Base-by-base conservation (phyloP, 2,329 filamentous ascomycete species). In the Intubia oerlemansii region DNA sequence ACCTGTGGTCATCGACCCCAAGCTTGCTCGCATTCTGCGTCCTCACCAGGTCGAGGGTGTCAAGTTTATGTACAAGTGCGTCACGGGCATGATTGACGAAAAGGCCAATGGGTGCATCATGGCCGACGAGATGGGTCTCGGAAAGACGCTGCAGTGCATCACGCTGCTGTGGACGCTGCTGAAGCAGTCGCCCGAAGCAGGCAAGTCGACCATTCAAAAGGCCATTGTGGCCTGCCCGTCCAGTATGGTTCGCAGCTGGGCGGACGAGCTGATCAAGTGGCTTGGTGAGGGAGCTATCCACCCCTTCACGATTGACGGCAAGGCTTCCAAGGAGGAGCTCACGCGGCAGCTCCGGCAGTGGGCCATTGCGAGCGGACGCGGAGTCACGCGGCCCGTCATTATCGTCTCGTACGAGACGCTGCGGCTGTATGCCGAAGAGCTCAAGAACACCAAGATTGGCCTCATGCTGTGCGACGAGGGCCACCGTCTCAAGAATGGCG, bases 331-430 rank as follows among this genome's bases (percentile, higher is more conserved):
- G 45, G 80, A 91, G 40, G 88, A 95, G 43, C 58, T 98, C 22
- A 90, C 71, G 2, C 66, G 76, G 27, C 88, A 98, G 45, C 62
- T 98, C 37, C 74, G 80, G 21, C 88, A 95, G 48, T 98, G 88
- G 88, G 79, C 81, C 2, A 88, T 92, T 43, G 69, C 85, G 5
- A 81, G 68, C 18, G 88, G 88, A n/a, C 74, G 90, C 27, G 61
- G 81, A 10, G 72, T 98, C 14, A 88, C 84, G 4, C 64, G 88
- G 20, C 88, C 88, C 0, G 84, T 95, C 20, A 76, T 98, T 29
- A 98, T 98, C 33, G 84, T 98, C 24, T 98, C 88, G 0, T 98
- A 98, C 44, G 88, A 98, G 50, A 95, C 88, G 0, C 59, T 98
- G 11, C 75, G 88, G 31, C 57, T 95, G 30, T 88, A 98, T 42